These are phyloP conservation scores for Miamiensis avidus DNA, from an alignment of 169 alveolate species.

Conservation along the genomic window DNA sequence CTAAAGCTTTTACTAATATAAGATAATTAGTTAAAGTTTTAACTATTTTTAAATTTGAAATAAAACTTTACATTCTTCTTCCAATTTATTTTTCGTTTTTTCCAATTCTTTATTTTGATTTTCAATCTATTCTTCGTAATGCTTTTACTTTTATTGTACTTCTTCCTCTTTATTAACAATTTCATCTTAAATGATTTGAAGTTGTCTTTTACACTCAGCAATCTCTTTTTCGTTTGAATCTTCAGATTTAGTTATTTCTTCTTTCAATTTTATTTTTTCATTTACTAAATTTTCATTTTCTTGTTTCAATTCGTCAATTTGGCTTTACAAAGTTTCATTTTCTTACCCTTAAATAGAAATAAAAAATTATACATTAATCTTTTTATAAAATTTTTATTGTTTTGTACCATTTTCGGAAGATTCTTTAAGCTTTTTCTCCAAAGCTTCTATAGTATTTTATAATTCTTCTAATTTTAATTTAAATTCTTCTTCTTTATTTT, in stretches of 20 bases:
- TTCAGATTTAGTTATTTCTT: not conserved
- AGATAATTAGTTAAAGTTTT: no score
- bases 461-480: no score
- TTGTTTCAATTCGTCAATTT: not conserved
- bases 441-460: no score
- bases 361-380: no score
- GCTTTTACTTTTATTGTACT: no score
- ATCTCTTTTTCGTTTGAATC: not conserved
- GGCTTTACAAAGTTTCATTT: not conserved
- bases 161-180: not conserved
- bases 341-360: not conserved
- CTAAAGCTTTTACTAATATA: no score
- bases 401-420: no score
- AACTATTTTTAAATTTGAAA: no score
- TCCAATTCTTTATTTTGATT: not conserved
- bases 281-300: not conserved
- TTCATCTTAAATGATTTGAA: not conserved
- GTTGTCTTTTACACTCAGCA: not conserved
- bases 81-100: not conserved
- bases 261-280: not conserved
- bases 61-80: not conserved
- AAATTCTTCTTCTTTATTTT: no score
- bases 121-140: not conserved
- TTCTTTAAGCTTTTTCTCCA: no score
- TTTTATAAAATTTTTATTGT: no score